phyloP scores from a whole-genome alignment of 495 filamentous ascomycete species.

The Penicillium ochrochloron region DNA sequence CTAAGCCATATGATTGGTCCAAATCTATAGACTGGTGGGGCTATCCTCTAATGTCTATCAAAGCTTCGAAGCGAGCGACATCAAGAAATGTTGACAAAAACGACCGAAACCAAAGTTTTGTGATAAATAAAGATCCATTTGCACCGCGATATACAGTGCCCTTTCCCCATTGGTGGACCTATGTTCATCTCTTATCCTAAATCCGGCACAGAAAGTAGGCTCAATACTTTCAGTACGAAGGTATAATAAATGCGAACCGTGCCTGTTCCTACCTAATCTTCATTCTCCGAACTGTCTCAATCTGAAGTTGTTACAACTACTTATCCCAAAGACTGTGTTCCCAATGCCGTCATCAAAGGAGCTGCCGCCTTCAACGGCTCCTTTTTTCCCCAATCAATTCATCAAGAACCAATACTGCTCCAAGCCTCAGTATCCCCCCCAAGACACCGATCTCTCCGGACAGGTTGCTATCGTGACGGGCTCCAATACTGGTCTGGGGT shows the following conservation, averaged over 20 bases:
- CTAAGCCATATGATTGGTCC: background rate
- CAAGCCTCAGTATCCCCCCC: conserved; percentile 1
- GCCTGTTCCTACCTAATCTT: background rate
- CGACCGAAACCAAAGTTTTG: background rate
- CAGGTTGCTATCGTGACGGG: conserved; percentile 55
- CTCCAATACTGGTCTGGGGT: conserved; percentile 50
- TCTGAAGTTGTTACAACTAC: background rate
- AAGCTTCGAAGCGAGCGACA: background rate
- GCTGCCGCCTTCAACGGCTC: conserved; percentile 9
- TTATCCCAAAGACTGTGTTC: background rate
- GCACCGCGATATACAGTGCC: background rate
- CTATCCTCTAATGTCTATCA: background rate
- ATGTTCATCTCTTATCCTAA: background rate
- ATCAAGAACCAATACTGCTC: conserved; percentile 18
- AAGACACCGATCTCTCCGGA: conserved; percentile 27
- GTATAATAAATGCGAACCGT: background rate
- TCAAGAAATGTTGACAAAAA: background rate
- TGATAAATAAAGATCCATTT: background rate
- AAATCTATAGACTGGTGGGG: background rate
- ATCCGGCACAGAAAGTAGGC: background rate
- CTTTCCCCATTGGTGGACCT: background rate
- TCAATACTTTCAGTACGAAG: background rate
- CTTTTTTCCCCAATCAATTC: conserved; percentile 20
- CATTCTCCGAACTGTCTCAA: background rate
- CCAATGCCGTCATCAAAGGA: conserved; percentile 16